These are phyloP conservation scores for Leptoxyphium fumago DNA, from an alignment of 2,329 filamentous ascomycete genomes.

Conservation along the genomic window DNA sequence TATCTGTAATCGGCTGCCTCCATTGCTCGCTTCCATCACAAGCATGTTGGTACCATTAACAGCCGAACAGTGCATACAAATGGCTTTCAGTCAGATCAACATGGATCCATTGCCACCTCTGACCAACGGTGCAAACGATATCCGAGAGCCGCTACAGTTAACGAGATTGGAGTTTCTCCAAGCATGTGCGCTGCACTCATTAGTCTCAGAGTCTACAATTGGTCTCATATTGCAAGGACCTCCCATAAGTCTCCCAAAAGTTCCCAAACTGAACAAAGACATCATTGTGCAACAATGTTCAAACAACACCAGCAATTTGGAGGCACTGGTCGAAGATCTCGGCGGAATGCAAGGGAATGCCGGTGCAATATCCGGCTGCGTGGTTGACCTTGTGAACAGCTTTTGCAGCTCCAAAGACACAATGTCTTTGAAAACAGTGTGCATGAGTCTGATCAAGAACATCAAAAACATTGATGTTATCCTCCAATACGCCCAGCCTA, in stretches of 20 bases:
- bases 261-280: slow-evolving; percentile 63
- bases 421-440: slow-evolving; percentile 63
- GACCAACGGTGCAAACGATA: slow-evolving; percentile 41
- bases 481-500: slow-evolving; percentile 57
- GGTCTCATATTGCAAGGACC: slow-evolving; percentile 70
- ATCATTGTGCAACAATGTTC: slow-evolving; percentile 65
- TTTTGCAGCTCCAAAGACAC: slow-evolving; percentile 62
- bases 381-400: slow-evolving; percentile 35
- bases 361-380: slow-evolving; percentile 64
- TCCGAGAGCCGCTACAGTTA: slow-evolving; percentile 44
- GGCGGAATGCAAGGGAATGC: slow-evolving; percentile 87
- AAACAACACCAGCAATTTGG: slow-evolving; percentile 58
- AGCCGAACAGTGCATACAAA: slow-evolving; percentile 49
- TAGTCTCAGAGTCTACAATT: slow-evolving; percentile 67
- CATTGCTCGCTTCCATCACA: slow-evolving; percentile 44
- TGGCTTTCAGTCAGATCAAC: slow-evolving; percentile 49
- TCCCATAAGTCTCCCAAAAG: slow-evolving; percentile 60
- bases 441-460: slow-evolving; percentile 57
- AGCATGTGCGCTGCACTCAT: slow-evolving; percentile 71
- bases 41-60: slow-evolving; percentile 45
- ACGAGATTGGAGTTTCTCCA: slow-evolving; percentile 77
- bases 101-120: slow-evolving; percentile 52
- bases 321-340: slow-evolving; percentile 64
- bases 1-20: slow-evolving; percentile 58
- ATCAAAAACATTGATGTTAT: slow-evolving; percentile 60